These are phyloP conservation scores for Plasmodium gallinaceum DNA, from an alignment of 169 alveolate species.

Conservation along the genomic window DNA sequence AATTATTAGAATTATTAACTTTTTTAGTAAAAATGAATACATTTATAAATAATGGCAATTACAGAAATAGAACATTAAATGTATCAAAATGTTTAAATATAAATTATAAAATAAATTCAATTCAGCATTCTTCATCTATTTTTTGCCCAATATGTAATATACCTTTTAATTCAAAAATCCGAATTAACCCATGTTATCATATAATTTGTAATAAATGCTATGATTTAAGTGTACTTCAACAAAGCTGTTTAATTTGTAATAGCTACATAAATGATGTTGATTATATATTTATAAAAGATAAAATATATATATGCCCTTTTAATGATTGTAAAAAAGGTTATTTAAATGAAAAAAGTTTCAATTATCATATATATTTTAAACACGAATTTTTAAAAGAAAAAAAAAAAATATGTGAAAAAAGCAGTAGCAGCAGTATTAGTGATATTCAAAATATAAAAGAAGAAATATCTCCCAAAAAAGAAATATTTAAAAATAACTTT, in stretches of 20 bases:
- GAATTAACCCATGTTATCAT: slow-evolving; percentile 69
- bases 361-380: slow-evolving; percentile 54
- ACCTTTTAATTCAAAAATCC: slow-evolving; percentile 26
- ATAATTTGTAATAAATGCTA: slow-evolving; percentile 40
- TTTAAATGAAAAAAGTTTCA: slow-evolving; percentile 27
- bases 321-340: slow-evolving; percentile 58
- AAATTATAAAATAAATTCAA: slow-evolving; percentile 23
- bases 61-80: slow-evolving; percentile 30
- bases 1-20: too few species aligned
- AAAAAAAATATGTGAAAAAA: not conserved
- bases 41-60: slow-evolving; percentile 29
- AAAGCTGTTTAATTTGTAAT: slow-evolving; percentile 25
- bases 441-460: not conserved
- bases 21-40: slow-evolving; percentile 5
- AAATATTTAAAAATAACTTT: not conserved
- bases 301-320: slow-evolving; percentile 43
- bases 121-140: not conserved
- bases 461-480: not conserved
- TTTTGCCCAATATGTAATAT: slow-evolving; percentile 39
- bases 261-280: slow-evolving; percentile 45
- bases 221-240: slow-evolving; percentile 25
- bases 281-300: slow-evolving; percentile 27
- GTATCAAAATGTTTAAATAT: slow-evolving; percentile 25
- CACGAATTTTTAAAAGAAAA: slow-evolving; percentile 40
- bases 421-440: slow-evolving; percentile 4